Evolutionary conservation across 192 early-diverging fungal species (phyloP), one percentile per base, ranked within the genome.

Genomic region (Mortierella alpina): DNA sequence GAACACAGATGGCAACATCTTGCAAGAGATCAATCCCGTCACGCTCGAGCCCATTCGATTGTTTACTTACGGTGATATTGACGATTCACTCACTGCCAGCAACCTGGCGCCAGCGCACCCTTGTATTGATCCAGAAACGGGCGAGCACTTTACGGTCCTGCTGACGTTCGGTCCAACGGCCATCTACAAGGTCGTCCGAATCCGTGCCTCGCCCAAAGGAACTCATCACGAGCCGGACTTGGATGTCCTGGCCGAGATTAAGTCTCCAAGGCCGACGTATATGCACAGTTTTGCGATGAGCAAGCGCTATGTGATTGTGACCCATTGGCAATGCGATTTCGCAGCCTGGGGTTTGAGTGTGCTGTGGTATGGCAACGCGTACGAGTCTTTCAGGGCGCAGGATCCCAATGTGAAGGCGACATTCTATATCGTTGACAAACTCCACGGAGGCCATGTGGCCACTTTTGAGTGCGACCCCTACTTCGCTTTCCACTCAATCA

Each of bases 221-320:
- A n/a, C 60, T 17, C 18, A n/a, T 9, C 66, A 41, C n/a, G 66
- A 79, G 14, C 71, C 71, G 11, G 81, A 77, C 23, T 44, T 77
- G 53, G 73, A 84, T 72, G 54, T 83, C 44, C 42, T 84, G 50
- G 71, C 81, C 20, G 73, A 73, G 49, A 82, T 85, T 18, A 47
- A 68, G 1, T 71, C 84, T 12, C 82, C 79, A 3, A 59, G 67
- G 6, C 51, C 85, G 11, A 55, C 83, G 1, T 92, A 91, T 57
- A 76, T 86, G 31, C 91, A 92, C 66, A 84, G 85, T n/a, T 89
- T 92, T 61, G 61, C 63, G 4, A 47, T 85, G 49, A 90, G 89
- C 22, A 80, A 86, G 63, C 81, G 85, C n/a, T 91, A 90, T 81
- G 67, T 92, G 45, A 66, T 92, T 10, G 53, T 90, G 13, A 73